Evolutionary conservation across 257 asterid species (phyloP).

Genomic region (Nicotiana sylvestris): DNA sequence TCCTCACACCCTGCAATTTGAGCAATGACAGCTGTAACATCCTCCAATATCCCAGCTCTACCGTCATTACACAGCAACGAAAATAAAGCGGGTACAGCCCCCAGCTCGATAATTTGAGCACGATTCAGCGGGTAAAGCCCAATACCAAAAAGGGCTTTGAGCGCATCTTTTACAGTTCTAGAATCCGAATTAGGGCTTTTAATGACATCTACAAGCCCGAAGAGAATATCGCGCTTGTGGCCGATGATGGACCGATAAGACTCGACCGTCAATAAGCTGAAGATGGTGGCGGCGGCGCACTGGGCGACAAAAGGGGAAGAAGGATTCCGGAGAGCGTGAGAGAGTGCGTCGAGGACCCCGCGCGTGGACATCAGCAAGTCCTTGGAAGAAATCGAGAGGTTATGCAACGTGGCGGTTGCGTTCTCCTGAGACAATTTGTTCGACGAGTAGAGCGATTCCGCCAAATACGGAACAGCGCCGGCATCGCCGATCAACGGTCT

Average conservation of each 20-base stretch:
- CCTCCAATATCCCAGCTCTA: conserved; percentile 71
- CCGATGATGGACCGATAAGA: conserved; percentile 69
- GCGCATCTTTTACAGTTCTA: conserved; percentile 71
- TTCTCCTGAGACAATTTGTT: conserved; percentile 56
- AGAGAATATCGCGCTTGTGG: conserved; percentile 79
- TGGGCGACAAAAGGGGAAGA: conserved; percentile 62
- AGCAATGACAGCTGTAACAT: conserved; percentile 91
- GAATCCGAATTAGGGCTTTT: conserved; percentile 49
- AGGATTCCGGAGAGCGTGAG: conserved; percentile 87
- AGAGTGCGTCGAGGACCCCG: conserved; percentile 88
- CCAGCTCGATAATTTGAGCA: conserved; percentile 71
- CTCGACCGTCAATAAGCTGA: conserved; percentile 59
- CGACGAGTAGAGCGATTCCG: conserved; percentile 81
- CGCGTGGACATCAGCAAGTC: conserved; percentile 65
- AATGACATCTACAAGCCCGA: conserved; percentile 68
- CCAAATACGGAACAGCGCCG: conserved; percentile 63
- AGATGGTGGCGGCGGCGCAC: conserved; percentile 83
- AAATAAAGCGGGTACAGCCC: conserved; percentile 69
- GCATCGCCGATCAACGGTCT: conserved; percentile 73
- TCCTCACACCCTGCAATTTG: conserved; percentile 91
- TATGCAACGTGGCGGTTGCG: conserved; percentile 83
- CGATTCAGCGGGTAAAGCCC: conserved; percentile 71
- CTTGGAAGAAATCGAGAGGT: conserved; percentile 77
- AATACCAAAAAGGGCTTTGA: conserved; percentile 70
- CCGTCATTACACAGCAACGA: conserved; percentile 66